Evolutionary conservation across 768 basidiomycete species (phyloP).

Genomic region (Crucibulum laeve): DNA sequence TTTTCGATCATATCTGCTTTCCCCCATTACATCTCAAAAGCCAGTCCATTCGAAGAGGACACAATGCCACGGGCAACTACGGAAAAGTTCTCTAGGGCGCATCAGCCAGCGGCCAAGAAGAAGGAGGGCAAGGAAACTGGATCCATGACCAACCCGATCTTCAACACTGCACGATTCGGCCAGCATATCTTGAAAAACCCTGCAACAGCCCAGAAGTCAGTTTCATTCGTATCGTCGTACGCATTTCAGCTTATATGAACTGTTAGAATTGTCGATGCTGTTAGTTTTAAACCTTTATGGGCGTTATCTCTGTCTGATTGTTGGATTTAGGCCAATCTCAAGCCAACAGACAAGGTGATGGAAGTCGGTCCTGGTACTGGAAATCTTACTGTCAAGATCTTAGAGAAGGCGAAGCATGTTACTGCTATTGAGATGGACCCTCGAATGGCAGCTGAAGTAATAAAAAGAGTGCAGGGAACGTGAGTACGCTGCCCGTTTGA

Average conservation of each 20-base stretch:
- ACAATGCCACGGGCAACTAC: slow-evolving; percentile 86
- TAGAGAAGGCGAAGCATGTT: slow-evolving; percentile 90
- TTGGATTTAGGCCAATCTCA: slow-evolving; percentile 70
- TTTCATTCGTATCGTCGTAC: slow-evolving; percentile 4
- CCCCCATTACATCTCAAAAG: too few species aligned
- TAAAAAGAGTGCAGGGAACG: slow-evolving; percentile 98
- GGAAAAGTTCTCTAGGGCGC: slow-evolving; percentile 66
- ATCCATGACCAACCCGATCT: slow-evolving; percentile 76
- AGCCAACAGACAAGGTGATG: slow-evolving; percentile 92
- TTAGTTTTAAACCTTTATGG: slow-evolving; percentile 16
- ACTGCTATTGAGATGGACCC: slow-evolving; percentile 98
- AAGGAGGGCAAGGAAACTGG: slow-evolving; percentile 37
- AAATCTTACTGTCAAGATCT: slow-evolving; percentile 89
- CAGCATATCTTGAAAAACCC: slow-evolving; percentile 98
- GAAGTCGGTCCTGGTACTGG: slow-evolving; percentile 98
- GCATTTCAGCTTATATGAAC: slow-evolving; percentile 12
- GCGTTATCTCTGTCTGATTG: slow-evolving; percentile 8
- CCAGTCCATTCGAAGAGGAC: too few species aligned
- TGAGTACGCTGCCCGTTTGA: slow-evolving; percentile 39
- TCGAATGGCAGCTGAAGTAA: slow-evolving; percentile 96
- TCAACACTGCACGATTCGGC: slow-evolving; percentile 93
- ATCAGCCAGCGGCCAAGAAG: slow-evolving; percentile 56
- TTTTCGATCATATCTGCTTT: too few species aligned
- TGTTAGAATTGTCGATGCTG: slow-evolving; percentile 40
- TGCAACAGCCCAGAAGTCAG: slow-evolving; percentile 83